Percentiles rank a stretch among this genome's conserved stretches.
Conservation (phyloP, 2,329 filamentous ascomycete species). For the Microcera coccophila region DNA sequence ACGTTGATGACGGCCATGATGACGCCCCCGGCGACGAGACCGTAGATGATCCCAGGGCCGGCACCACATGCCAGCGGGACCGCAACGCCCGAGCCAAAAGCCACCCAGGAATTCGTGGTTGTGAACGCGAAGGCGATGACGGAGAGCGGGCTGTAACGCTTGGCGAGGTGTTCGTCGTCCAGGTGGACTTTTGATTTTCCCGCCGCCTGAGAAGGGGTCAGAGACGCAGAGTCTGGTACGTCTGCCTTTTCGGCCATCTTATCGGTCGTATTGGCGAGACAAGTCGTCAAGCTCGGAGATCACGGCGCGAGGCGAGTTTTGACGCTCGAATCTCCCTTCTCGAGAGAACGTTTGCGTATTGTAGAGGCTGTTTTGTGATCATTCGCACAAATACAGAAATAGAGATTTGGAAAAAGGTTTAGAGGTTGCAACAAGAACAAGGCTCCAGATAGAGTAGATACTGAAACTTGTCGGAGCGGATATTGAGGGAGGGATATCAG, state of each 20-base stretch:
- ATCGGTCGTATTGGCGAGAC: too few relatives aligned
- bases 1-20: constrained; percentile 23
- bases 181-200: constrained; percentile 13
- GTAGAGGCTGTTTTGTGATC: constrained; percentile 9
- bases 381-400: too few relatives aligned
- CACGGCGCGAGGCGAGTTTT: constrained; percentile 13
- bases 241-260: constrained; percentile 14
- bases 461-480: too few relatives aligned
- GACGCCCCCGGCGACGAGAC: constrained; percentile 19
- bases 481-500: too few relatives aligned
- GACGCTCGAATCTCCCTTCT: constrained; percentile 11
- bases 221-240: constrained; percentile 9
- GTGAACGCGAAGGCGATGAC: constrained; percentile 26
- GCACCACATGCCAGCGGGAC: constrained; percentile 23
- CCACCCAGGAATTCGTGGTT: constrained; percentile 26
- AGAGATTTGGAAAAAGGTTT: too few relatives aligned
- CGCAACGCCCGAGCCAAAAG: constrained; percentile 22
- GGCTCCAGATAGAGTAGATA: too few relatives aligned
- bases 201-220: constrained; percentile 14
- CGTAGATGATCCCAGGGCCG: constrained; percentile 24
- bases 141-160: constrained; percentile 23
- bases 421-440: too few relatives aligned
- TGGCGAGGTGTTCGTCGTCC: constrained; percentile 16
- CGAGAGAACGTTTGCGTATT: constrained; percentile 14
- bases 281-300: constrained; percentile 6